Evolutionary conservation across 2,329 filamentous ascomycete genomes (phyloP).

Genomic region (Pseudocercospora eumusae): DNA sequence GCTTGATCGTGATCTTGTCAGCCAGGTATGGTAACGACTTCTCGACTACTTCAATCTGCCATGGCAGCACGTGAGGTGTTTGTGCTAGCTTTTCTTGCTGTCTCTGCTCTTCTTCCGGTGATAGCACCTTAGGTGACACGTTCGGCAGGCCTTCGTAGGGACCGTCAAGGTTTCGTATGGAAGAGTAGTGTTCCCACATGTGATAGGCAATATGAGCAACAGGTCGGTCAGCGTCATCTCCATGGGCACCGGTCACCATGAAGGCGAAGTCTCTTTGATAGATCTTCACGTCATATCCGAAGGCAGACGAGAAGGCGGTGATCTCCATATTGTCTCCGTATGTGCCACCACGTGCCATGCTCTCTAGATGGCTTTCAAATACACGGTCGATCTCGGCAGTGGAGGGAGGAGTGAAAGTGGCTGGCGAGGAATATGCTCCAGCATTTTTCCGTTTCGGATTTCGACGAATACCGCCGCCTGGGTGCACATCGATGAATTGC

Average conservation of each 20-base stretch:
- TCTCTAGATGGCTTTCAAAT: slow-evolving; percentile 58
- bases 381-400: slow-evolving; percentile 55
- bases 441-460: slow-evolving; percentile 61
- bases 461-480: slow-evolving; percentile 57
- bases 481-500: slow-evolving; percentile 60
- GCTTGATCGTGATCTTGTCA: slow-evolving; percentile 54
- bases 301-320: slow-evolving; percentile 64
- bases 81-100: slow-evolving; percentile 43
- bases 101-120: slow-evolving; percentile 45
- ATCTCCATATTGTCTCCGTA: slow-evolving; percentile 70
- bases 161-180: slow-evolving; percentile 61
- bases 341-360: slow-evolving; percentile 61
- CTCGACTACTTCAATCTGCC: slow-evolving; percentile 58
- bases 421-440: slow-evolving; percentile 49
- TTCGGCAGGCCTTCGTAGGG: slow-evolving; percentile 59
- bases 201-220: slow-evolving; percentile 52
- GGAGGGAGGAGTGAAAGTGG: slow-evolving; percentile 52
- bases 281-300: slow-evolving; percentile 63
- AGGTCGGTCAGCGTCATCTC: slow-evolving; percentile 34
- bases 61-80: slow-evolving; percentile 51
- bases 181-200: slow-evolving; percentile 68
- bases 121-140: slow-evolving; percentile 44
- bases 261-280: slow-evolving; percentile 58
- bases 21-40: slow-evolving; percentile 54
- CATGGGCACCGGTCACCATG: slow-evolving; percentile 48